Percentiles rank a stretch among this genome's conserved stretches.
phyloP scores from a whole-genome alignment of 257 asterid species.

The Solanum megistacrolobum region DNA sequence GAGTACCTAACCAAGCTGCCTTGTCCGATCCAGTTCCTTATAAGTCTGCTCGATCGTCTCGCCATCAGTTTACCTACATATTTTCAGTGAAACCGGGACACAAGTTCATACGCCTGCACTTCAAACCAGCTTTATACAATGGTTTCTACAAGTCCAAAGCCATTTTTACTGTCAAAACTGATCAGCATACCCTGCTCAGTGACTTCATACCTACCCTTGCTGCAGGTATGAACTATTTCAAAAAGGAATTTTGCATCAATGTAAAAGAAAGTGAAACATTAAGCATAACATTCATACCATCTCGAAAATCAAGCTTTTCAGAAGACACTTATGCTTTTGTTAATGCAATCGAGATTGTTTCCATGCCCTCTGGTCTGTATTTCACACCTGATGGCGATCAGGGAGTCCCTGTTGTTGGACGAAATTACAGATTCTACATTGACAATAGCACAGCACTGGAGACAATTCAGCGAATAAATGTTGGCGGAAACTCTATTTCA shows the following conservation, averaged over 20 bases:
- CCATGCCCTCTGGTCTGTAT: slow-evolving; percentile 26
- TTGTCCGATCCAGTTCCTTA: slow-evolving; percentile 4
- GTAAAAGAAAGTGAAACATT: slow-evolving; percentile 16
- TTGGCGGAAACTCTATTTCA: slow-evolving; percentile 43
- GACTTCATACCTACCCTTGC: slow-evolving; percentile 17
- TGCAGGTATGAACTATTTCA: slow-evolving; percentile 13
- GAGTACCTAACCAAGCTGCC: neutral
- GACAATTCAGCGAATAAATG: slow-evolving; percentile 45
- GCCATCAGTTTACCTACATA: slow-evolving; percentile 10
- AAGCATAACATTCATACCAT: slow-evolving; percentile 32
- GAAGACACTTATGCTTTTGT: slow-evolving; percentile 28
- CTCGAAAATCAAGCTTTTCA: neutral
- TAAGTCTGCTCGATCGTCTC: slow-evolving; percentile 18
- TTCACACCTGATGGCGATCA: slow-evolving; percentile 33
- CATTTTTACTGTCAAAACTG: slow-evolving; percentile 14
- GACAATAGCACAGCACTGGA: slow-evolving; percentile 58
- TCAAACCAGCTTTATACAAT: slow-evolving; percentile 14
- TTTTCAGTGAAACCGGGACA: slow-evolving; percentile 14
- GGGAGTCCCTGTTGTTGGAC: slow-evolving; percentile 41
- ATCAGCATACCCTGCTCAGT: slow-evolving; percentile 11
- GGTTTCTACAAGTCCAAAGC: slow-evolving; percentile 17
- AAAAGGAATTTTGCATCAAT: slow-evolving; percentile 45
- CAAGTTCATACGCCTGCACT: slow-evolving; percentile 21
- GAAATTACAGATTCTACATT: slow-evolving; percentile 36
- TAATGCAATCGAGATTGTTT: slow-evolving; percentile 42